Base-by-base conservation (phyloP, 192 early-diverging fungal genomes). In the Dispira simplex region DNA sequence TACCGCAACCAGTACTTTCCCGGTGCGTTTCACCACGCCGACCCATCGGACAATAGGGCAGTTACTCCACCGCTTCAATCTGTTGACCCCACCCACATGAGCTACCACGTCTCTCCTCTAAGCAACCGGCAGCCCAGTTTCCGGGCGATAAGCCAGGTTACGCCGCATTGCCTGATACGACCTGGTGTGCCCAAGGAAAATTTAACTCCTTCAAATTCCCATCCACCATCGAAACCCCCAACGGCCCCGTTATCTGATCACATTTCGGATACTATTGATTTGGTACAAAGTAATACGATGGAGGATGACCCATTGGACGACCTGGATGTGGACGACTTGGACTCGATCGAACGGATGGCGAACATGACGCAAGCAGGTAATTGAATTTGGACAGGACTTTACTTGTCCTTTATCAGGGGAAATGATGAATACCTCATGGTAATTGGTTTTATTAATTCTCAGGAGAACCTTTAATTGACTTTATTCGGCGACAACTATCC, bases 1-100 rank as follows among this genome's bases (percentile, higher is more conserved):
- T 60, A 60, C 58, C 58, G 58, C 10, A 27, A 27, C 11, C 58
- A 60, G 32, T 60, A 60, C 21, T 60, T 60, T 44, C 25, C 58
- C 5, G 39, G 2, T 1, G 12, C 2, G 12, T 60, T 60, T 27
- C 16, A 21, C 25, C 18, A 21, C 2, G 4, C 9, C 25, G 20
- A 21, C 54, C 25, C 16, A 27, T 28, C 25, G 14, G 44, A 60
- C 4, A 28, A 28, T 4, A 3, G 3, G 44, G 6, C 16, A 8
- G 21, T 32, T 32, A 27, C 32, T 0, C 10, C 10, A 1, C 13
- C 12, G 32, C 58, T 8, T 26, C 55, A 20, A 10, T 14, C 25
- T 26, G 10, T 27, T 26, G 21, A 20, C 21, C 3, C 55, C 10
- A 20, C 13, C 55, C 55, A 27, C 10, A 26, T 44, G 16, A 44